Conservation (phyloP, 2,329 filamentous ascomycete species). For the Zarea fungicola region DNA sequence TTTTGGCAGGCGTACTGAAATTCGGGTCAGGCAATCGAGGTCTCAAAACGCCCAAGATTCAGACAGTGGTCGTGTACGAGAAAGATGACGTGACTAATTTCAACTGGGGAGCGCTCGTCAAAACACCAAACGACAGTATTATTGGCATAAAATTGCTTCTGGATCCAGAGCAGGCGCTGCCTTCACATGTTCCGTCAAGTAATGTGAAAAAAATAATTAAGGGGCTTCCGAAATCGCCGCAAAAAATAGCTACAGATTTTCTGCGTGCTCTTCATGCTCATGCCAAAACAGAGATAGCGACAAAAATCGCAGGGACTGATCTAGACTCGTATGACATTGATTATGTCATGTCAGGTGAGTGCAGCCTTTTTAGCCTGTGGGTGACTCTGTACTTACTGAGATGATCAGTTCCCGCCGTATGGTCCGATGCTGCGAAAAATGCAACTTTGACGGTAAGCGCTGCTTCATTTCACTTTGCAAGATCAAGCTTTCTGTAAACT, state of each 20-base stretch:
- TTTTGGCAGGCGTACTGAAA: too few relatives aligned
- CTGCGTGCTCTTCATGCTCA: slow-evolving; percentile 15
- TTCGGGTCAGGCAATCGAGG: too few relatives aligned
- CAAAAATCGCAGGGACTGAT: slow-evolving; percentile 10
- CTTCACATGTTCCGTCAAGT: slow-evolving; percentile 13
- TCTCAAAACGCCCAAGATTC: slow-evolving; percentile 16
- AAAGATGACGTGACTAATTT: neutral
- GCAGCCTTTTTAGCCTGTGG: too few relatives aligned
- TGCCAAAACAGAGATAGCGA: slow-evolving; percentile 14
- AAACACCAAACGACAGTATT: slow-evolving; percentile 10
- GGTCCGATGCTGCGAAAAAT: slow-evolving; percentile 18
- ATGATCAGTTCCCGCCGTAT: slow-evolving; percentile 16
- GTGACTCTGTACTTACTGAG: neutral
- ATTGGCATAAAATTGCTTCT: slow-evolving; percentile 18
- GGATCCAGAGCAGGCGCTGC: slow-evolving; percentile 15
- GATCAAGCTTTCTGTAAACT: too few relatives aligned
- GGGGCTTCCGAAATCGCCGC: slow-evolving; percentile 15
- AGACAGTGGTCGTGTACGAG: slow-evolving; percentile 17
- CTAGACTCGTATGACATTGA: slow-evolving; percentile 15
- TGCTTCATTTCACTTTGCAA: too few relatives aligned
- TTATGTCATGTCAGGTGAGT: slow-evolving; percentile 17
- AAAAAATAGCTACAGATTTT: slow-evolving; percentile 17
- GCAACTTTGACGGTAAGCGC: slow-evolving; percentile 16
- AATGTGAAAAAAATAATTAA: slow-evolving; percentile 2
- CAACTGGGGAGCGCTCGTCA: slow-evolving; percentile 15